These are phyloP conservation scores for Pleurostoma richardsiae DNA, from an alignment of 2,329 filamentous ascomycete species.

Conservation along the genomic window DNA sequence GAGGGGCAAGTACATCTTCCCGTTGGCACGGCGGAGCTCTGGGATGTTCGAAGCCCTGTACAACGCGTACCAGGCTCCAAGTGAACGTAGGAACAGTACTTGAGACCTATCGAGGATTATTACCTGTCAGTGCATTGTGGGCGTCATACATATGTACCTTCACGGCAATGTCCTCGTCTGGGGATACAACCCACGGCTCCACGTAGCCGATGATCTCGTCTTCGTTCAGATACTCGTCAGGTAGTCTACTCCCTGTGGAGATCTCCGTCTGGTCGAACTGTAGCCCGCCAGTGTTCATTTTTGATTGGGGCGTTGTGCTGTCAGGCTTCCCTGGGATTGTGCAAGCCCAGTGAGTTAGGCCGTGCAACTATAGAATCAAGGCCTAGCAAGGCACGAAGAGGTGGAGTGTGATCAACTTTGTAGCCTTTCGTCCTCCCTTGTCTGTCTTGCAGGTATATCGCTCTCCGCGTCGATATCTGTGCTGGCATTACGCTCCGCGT, in stretches of 20 bases:
- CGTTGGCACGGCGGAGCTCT: background rate
- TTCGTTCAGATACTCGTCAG: background rate
- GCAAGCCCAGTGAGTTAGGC: too few species aligned
- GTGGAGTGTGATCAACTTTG: too few species aligned
- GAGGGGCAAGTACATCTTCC: background rate
- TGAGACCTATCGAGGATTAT: slow-evolving; percentile 6
- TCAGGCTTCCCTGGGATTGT: too few species aligned
- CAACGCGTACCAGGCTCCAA: slow-evolving; percentile 7
- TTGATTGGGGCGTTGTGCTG: background rate
- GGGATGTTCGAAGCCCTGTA: slow-evolving; percentile 6
- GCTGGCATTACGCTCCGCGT: too few species aligned
- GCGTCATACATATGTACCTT: slow-evolving; percentile 8
- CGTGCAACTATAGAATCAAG: too few species aligned
- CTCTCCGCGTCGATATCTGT: too few species aligned
- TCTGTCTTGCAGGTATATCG: too few species aligned
- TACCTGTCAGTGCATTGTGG: background rate
- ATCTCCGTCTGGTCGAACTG: background rate
- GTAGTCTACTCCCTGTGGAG: background rate
- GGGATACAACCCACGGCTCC: slow-evolving; percentile 14
- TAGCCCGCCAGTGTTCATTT: background rate
- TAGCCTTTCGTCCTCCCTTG: too few species aligned
- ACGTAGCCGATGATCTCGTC: slow-evolving; percentile 13
- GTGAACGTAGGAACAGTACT: slow-evolving; percentile 7
- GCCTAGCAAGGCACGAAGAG: too few species aligned
- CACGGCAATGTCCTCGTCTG: slow-evolving; percentile 13